Percentiles rank a stretch among this genome's conserved stretches.
Evolutionary conservation across 116 monocot species (phyloP).

Genomic region (Cymodocea nodosa): DNA sequence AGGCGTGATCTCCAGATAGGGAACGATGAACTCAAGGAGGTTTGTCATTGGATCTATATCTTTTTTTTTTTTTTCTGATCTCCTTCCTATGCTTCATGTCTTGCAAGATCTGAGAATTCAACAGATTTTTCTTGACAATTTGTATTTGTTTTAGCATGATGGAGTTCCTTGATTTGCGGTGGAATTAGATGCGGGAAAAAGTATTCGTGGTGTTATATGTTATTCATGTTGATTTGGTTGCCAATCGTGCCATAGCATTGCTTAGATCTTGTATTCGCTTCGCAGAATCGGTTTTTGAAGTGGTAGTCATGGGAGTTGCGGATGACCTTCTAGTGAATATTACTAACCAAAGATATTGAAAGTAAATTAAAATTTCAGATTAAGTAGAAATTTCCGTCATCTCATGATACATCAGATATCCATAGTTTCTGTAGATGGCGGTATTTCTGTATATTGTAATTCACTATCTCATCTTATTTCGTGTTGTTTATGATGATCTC

Average conservation of each 20-base stretch:
- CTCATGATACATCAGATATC: too few relatives aligned
- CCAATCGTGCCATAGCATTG: background rate
- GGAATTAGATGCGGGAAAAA: too few relatives aligned
- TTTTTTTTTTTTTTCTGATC: background rate
- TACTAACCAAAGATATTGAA: background rate
- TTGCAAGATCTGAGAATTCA: background rate
- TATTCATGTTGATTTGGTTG: background rate
- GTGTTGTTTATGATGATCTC: background rate
- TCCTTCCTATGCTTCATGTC: background rate
- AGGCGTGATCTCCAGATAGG: background rate
- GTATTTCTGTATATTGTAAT: background rate
- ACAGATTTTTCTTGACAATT: background rate
- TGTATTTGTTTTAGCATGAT: background rate
- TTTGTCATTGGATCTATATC: background rate
- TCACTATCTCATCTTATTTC: background rate
- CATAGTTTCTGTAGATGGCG: background rate
- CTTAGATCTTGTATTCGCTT: background rate
- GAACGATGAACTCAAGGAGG: slow-evolving; percentile 9
- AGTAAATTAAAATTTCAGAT: background rate
- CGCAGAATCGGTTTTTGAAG: background rate
- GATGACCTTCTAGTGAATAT: too few relatives aligned
- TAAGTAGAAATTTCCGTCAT: background rate
- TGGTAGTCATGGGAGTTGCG: background rate
- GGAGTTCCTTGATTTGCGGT: background rate
- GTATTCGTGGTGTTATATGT: background rate